These are phyloP conservation scores for Herpetomonas tarakana DNA, from an alignment of 208 protist genomes.

Conservation along the genomic window DNA sequence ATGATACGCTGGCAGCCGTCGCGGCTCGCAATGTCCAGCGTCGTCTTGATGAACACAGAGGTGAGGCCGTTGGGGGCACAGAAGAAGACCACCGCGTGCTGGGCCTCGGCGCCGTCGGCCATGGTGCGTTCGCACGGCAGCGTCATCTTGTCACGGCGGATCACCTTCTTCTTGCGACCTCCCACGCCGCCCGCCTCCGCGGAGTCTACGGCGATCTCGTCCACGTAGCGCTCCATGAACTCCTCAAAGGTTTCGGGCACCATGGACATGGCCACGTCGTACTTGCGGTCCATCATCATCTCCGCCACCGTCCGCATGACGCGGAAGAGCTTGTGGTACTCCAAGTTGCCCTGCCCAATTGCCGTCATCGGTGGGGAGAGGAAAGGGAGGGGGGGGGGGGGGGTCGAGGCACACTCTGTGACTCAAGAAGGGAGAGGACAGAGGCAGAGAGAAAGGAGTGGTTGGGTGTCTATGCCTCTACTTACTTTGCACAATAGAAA, in stretches of 20 bases:
- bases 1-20: conserved; percentile 64
- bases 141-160: conserved; percentile 84
- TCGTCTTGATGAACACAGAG: conserved; percentile 60
- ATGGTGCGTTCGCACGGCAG: conserved; percentile 60
- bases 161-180: conserved; percentile 19
- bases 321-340: conserved; percentile 75
- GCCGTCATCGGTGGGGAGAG: conserved; percentile 29
- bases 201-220: conserved; percentile 12
- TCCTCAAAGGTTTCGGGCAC: conserved; percentile 53
- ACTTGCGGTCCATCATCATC: conserved; percentile 86
- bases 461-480: too few relatives aligned
- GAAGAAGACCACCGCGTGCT: conserved; percentile 77
- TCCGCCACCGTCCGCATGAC: conserved; percentile 75
- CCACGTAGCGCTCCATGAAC: conserved; percentile 66
- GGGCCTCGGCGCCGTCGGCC: conserved; percentile 25
- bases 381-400: background rate
- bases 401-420: too few relatives aligned
- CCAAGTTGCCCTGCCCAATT: conserved; percentile 68
- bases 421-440: too few relatives aligned
- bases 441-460: too few relatives aligned
- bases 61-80: conserved; percentile 42
- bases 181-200: conserved; percentile 3
- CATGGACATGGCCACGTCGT: conserved; percentile 49
- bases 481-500: too few relatives aligned
- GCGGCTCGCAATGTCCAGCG: conserved; percentile 34